Evolutionary conservation across 441 rosid species (phyloP), one percentile per base, ranked within the genome.

Genomic region (Pelargonium cotyledonis): DNA sequence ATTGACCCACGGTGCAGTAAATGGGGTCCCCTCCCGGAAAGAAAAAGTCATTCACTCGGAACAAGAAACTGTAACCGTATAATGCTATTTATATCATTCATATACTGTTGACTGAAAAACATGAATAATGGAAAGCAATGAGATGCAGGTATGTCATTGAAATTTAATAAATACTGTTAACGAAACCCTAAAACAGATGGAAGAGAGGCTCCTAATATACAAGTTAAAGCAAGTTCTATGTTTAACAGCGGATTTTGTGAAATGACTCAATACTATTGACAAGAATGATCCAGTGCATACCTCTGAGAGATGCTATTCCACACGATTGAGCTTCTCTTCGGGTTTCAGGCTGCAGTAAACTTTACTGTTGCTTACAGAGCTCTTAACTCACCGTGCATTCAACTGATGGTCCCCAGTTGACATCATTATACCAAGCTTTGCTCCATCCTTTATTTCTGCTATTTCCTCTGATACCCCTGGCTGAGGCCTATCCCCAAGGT

Each of bases 341-440:
- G 99, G 94, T 78, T 94, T 94, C 68, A 94, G 79, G 81, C 88
- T 87, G 75, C 83, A 86, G 77, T 87, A 84, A 69, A 89, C 92
- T 82, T 91, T 95, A 41, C 75, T 72, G 68, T 91, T 89, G 75
- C 92, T 92, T 47, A 91, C 97, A 62, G 92, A 86, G 73, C 88
- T 85, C 40, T 95, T 97, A 70, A 91, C 96, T 85, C 99, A 85
- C 91, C 83, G 76, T 7, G 99, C 97, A 79, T 96, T 94, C 73
- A 94, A 86, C 63, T 87, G 82, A 75, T 91, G 97, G 80, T 91
- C 97, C 73, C 96, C 99, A 41, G 97, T 91, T 75, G 89, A 80
- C 97, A 94, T 94, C 87, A 91, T 88, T 70, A 88, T 73, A 14
- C 85, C 85, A 16, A 89, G 83, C 76, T 72, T 78, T 72, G 86